A percentile compares a stretch with the other conserved stretches of the same genome.
phyloP scores from a whole-genome alignment of 2,329 filamentous ascomycete species.

The Xylaria sp. region DNA sequence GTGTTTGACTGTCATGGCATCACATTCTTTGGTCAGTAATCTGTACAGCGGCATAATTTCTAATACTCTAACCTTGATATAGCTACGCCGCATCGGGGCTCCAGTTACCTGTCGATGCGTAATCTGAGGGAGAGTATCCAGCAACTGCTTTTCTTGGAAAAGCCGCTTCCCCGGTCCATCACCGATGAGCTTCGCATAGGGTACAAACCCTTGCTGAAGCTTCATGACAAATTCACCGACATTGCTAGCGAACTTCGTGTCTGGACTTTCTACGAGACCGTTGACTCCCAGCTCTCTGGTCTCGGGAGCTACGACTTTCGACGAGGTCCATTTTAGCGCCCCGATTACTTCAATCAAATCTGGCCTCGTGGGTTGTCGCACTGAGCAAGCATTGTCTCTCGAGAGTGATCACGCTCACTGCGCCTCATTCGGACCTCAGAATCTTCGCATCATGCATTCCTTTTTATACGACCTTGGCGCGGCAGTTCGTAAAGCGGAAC shows the following conservation, averaged over 20 bases:
- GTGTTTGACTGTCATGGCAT: constrained; percentile 64
- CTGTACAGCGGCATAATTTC: not conserved
- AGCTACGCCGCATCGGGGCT: constrained; percentile 67
- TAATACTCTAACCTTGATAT: constrained; percentile 20
- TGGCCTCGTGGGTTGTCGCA: constrained; percentile 55
- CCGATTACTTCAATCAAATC: constrained; percentile 65
- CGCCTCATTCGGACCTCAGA: constrained; percentile 58
- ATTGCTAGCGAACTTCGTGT: constrained; percentile 63
- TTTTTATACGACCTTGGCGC: constrained; percentile 46
- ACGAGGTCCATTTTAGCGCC: constrained; percentile 62
- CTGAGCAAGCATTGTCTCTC: constrained; percentile 58
- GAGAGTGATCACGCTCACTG: constrained; percentile 62
- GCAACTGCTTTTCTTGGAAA: constrained; percentile 56
- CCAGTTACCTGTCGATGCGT: constrained; percentile 65
- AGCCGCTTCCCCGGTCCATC: constrained; percentile 56
- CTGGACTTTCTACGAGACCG: constrained; percentile 68
- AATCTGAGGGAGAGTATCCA: constrained; percentile 62
- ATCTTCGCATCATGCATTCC: constrained; percentile 53
- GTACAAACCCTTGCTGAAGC: constrained; percentile 53
- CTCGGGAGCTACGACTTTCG: constrained; percentile 43
- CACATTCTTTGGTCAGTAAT: constrained; percentile 60
- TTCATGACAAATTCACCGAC: constrained; percentile 61
- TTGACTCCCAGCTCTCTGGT: constrained; percentile 62
- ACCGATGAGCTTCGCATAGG: constrained; percentile 57
- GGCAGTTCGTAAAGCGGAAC: constrained; percentile 47